These are phyloP conservation scores for Pisolithus tinctorius DNA, from an alignment of 768 basidiomycete genomes.

Conservation along the genomic window DNA sequence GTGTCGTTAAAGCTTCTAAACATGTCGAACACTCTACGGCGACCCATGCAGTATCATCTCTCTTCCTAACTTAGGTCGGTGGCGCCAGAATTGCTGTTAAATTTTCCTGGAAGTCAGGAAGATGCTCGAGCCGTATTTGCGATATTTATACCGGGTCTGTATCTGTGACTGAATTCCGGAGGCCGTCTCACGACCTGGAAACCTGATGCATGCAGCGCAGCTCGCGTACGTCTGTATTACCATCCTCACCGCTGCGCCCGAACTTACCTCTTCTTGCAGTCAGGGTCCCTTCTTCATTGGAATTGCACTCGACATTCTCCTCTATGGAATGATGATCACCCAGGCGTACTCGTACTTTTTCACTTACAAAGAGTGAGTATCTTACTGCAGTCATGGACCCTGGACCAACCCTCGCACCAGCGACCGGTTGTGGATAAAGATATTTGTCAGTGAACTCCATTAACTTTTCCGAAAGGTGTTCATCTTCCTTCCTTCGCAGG, in stretches of 20 bases:
- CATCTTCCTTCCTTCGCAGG: conserved; percentile 19
- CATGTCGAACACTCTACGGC: too few species aligned
- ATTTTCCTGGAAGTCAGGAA: too few species aligned
- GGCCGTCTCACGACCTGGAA: too few species aligned
- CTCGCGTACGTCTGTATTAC: background rate
- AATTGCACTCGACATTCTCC: conserved; percentile 38
- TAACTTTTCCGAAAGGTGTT: background rate
- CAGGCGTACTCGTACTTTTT: conserved; percentile 43
- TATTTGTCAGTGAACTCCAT: conserved; percentile 27
- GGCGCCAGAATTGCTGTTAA: too few species aligned
- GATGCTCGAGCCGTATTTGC: too few species aligned
- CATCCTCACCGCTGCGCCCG: background rate
- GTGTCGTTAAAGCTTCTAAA: too few species aligned
- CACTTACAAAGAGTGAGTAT: conserved; percentile 30
- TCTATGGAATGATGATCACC: conserved; percentile 45
- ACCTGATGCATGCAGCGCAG: background rate
- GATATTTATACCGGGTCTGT: too few species aligned
- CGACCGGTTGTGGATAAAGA: conserved; percentile 39
- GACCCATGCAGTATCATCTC: too few species aligned
- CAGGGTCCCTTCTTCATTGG: conserved; percentile 47
- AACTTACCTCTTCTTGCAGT: conserved; percentile 17
- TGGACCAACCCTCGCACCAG: conserved; percentile 15
- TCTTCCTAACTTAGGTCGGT: too few species aligned
- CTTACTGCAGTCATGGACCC: background rate
- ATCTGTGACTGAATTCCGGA: too few species aligned